Base-by-base conservation (phyloP, 2,329 filamentous ascomycete species). In the Bipolaris oryzae region DNA sequence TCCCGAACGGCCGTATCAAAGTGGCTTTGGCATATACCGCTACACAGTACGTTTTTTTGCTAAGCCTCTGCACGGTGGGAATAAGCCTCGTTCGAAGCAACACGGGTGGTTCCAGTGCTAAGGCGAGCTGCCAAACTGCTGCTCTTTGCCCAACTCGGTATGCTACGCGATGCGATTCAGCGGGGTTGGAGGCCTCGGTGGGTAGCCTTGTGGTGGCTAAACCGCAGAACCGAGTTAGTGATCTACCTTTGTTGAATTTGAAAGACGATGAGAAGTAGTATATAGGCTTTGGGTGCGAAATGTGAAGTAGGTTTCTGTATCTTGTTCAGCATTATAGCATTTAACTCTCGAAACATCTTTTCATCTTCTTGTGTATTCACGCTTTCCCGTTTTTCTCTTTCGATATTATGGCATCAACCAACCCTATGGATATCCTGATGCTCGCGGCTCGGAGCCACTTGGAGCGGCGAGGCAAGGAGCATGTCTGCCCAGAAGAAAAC, bases 401-500 rank as follows among this genome's bases (percentile, higher is more conserved):
- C 23, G 5, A 7, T 25, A 42, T 25, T 9, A 42, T 42, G 21
- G 9, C 15, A 7, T 31, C 41, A 5, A 44, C 7, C 23, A 44
- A 18, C 18, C 10, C 15, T 18, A 57, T 60, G 53, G 16, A 44
- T 31, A 39, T 38, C 4, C 16, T 39, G 10, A 23, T 35, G 2
- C 33, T 58, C 10, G 25, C 15, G 13, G 23, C 56, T 4, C 51
- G 58, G 42, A 34, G 48, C 4, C 23, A 48, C 33, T 38, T 53
- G 16, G 39, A 25, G 39, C 39, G 21, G 23, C 11, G 39, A 25
- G 23, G 47, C 7, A 31, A 33, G 3, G 4, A 10, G 7, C 37
- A 28, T 7, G 45, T 11, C 28, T 71, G 67, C 38, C 67, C 67
- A 1, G 28, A 47, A 16, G 57, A 64, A 38, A 50, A 64, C 42